Evolutionary conservation across 148 eudicot genomes (phyloP).

Genomic region (Arctostaphylos glauca): DNA sequence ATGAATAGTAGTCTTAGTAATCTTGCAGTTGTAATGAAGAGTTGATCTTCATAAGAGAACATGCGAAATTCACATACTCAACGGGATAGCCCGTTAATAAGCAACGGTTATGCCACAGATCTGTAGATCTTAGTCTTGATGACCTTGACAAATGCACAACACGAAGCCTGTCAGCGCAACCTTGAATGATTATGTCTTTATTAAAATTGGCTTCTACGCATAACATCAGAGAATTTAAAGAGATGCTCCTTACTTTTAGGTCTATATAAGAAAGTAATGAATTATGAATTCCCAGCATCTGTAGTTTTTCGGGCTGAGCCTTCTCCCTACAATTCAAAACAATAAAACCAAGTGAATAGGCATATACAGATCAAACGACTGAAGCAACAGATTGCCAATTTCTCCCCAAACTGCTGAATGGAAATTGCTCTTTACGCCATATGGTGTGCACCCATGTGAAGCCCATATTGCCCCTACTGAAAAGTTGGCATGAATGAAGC

Average conservation of each 20-base stretch:
- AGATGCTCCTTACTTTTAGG: conserved; percentile 58
- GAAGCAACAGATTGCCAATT: conserved; percentile 18
- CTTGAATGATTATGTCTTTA: background rate
- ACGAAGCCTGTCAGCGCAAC: background rate
- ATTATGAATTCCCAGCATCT: conserved; percentile 54
- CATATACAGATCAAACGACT: background rate
- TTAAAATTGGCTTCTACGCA: background rate
- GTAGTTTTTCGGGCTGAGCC: conserved; percentile 50
- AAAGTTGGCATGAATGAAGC: background rate
- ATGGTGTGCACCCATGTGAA: background rate
- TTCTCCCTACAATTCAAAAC: conserved; percentile 57
- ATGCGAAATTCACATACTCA: background rate
- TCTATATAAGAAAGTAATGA: conserved; percentile 64
- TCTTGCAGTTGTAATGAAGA: conserved; percentile 7
- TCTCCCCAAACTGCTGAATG: conserved; percentile 7
- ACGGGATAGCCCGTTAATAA: background rate
- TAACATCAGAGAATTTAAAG: background rate
- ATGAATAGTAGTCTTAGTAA: background rate
- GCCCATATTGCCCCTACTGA: background rate
- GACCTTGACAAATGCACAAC: background rate
- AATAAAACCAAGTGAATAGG: conserved; percentile 5
- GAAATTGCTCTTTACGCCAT: background rate
- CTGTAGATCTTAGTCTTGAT: background rate
- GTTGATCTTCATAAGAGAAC: background rate
- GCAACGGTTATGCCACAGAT: background rate